Percentiles rank a stretch among this genome's conserved stretches.
Conservation (phyloP, 331 rosid genomes). For the Arachis monticola region DNA sequence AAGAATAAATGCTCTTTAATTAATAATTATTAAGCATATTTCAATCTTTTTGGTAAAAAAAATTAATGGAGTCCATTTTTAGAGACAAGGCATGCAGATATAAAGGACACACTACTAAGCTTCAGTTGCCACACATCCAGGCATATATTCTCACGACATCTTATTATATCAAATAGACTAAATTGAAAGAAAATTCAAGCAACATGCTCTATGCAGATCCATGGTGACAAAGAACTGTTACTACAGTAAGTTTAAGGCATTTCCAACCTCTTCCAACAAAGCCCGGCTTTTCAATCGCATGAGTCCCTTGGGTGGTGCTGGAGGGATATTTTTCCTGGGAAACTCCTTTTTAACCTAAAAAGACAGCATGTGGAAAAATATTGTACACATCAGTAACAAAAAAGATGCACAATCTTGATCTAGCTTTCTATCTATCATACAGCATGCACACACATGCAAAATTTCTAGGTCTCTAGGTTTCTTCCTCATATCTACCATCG, state of each 20-base stretch:
- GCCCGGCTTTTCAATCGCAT: slow-evolving; percentile 76
- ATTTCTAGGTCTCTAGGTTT: background rate
- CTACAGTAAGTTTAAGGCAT: slow-evolving; percentile 36
- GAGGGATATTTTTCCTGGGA: slow-evolving; percentile 72
- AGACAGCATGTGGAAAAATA: slow-evolving; percentile 33
- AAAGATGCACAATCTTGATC: slow-evolving; percentile 23
- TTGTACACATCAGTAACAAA: slow-evolving; percentile 32
- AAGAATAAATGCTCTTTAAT: slow-evolving; percentile 12
- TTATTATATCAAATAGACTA: background rate
- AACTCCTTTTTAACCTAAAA: slow-evolving; percentile 70
- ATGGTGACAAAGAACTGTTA: slow-evolving; percentile 17
- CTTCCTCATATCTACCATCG: slow-evolving; percentile 20
- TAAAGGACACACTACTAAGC: slow-evolving; percentile 23
- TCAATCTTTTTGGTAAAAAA: slow-evolving; percentile 16
- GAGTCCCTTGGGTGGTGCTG: slow-evolving; percentile 89
- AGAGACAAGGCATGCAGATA: slow-evolving; percentile 26
- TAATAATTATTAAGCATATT: slow-evolving; percentile 5
- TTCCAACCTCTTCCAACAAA: slow-evolving; percentile 82
- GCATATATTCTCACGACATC: background rate
- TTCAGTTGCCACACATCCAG: slow-evolving; percentile 10
- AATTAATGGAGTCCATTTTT: slow-evolving; percentile 15
- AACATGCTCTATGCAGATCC: slow-evolving; percentile 33
- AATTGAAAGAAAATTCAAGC: slow-evolving; percentile 31
- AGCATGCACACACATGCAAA: background rate
- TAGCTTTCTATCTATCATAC: slow-evolving; percentile 16